phyloP scores from a whole-genome alignment of 768 basidiomycete species.

The Phaeolepiota aurea region DNA sequence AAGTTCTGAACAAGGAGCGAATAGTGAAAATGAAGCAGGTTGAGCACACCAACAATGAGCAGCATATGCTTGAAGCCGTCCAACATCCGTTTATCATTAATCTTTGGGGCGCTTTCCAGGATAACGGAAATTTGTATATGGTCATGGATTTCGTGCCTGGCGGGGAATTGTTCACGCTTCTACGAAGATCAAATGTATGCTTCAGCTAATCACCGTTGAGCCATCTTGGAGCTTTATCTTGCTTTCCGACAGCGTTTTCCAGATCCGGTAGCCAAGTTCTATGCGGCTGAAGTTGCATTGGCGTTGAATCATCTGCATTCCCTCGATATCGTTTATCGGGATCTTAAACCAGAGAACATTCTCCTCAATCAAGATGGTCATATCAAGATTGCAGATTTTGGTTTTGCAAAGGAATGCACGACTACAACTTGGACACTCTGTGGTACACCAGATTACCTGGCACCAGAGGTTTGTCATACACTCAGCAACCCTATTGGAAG shows the following conservation, averaged over 20 bases:
- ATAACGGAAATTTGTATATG: constrained; percentile 91
- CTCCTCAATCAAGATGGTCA: constrained; percentile 91
- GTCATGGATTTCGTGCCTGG: constrained; percentile 96
- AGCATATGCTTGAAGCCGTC: constrained; percentile 74
- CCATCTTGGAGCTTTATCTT: constrained; percentile 10
- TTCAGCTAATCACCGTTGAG: constrained; percentile 6
- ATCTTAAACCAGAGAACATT: constrained; percentile 97
- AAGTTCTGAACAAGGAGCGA: constrained; percentile 89
- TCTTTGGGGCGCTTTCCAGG: constrained; percentile 94
- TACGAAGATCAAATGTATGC: constrained; percentile 82
- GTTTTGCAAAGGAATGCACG: constrained; percentile 86
- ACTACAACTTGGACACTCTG: constrained; percentile 93
- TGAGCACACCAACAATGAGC: constrained; percentile 96
- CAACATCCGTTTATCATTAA: constrained; percentile 94
- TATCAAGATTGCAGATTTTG: constrained; percentile 95
- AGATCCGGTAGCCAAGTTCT: constrained; percentile 96
- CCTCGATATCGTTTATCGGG: constrained; percentile 90
- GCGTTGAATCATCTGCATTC: constrained; percentile 87
- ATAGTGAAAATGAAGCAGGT: constrained; percentile 91
- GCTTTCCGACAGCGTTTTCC: constrained; percentile 67
- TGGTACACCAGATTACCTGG: constrained; percentile 93
- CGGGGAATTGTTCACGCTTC: constrained; percentile 90
- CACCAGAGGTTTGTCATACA: constrained; percentile 64
- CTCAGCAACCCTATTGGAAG: too few relatives aligned
- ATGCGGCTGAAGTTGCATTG: constrained; percentile 89